Conservation (phyloP, 495 filamentous ascomycete species). For the Talaromyces borbonicus region DNA sequence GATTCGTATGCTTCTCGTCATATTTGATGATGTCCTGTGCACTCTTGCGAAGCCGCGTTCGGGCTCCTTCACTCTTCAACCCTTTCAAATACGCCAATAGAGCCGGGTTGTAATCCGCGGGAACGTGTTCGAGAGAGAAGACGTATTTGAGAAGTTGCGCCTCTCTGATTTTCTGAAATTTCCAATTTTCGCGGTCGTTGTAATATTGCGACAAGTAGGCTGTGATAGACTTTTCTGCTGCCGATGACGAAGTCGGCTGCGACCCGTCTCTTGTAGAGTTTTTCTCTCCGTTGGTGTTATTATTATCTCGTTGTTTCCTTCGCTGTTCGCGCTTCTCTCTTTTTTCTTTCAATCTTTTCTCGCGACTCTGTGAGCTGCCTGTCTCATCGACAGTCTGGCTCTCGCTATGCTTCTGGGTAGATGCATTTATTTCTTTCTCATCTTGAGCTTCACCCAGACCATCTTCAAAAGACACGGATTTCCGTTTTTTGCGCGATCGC, state of each 20-base stretch:
- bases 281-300: constrained; percentile 4
- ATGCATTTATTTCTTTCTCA: constrained; percentile 35
- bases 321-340: constrained; percentile 28
- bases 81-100: constrained; percentile 64
- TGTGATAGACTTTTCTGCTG: constrained; percentile 50
- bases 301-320: constrained; percentile 10
- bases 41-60: constrained; percentile 46
- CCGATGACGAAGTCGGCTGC: background rate
- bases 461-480: constrained; percentile 70
- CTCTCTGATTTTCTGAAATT: constrained; percentile 88
- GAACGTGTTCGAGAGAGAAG: constrained; percentile 57
- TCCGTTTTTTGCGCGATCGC: constrained; percentile 29
- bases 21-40: constrained; percentile 45
- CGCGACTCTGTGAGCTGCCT: constrained; percentile 13
- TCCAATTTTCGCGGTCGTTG: constrained; percentile 59
- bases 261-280: background rate
- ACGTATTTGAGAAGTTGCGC: constrained; percentile 72
- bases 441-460: constrained; percentile 36
- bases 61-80: constrained; percentile 55
- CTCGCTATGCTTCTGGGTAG: too few species aligned
- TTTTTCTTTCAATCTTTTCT: constrained; percentile 27
- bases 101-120: constrained; percentile 49
- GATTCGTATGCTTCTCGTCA: constrained; percentile 26
- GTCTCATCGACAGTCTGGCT: constrained; percentile 14
- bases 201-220: constrained; percentile 64